phyloP scores from a whole-genome alignment of 163 green algal genomes.

The Picocystis sp. region DNA sequence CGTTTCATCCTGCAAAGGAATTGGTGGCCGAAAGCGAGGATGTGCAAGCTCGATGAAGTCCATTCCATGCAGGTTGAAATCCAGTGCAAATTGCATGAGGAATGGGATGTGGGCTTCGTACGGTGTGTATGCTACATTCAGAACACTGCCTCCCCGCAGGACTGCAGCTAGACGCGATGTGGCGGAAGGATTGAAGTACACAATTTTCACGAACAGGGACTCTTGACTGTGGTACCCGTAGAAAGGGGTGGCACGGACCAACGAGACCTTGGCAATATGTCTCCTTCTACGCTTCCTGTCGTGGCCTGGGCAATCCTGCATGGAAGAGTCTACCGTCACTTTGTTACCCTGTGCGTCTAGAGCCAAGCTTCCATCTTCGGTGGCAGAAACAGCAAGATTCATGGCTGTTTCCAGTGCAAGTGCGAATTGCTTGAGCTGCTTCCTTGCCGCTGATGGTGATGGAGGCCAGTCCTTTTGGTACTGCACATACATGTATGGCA shows the following conservation, averaged over 20 bases:
- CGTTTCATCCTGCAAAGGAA: not conserved
- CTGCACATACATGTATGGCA: no score
- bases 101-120: slow-evolving; percentile 87
- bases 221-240: slow-evolving; percentile 58
- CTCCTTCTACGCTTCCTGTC: slow-evolving; percentile 10
- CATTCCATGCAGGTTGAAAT: slow-evolving; percentile 92
- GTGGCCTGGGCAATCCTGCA: no score
- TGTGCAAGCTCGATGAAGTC: slow-evolving; percentile 36
- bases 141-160: slow-evolving; percentile 18
- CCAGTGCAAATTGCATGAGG: slow-evolving; percentile 88
- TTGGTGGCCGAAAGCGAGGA: not conserved
- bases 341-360: no score
- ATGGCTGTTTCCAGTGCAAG: no score
- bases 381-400: no score
- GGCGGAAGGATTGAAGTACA: not conserved
- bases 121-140: slow-evolving; percentile 17
- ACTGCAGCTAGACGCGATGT: slow-evolving; percentile 4
- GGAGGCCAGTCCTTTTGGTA: no score
- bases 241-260: slow-evolving; percentile 56
- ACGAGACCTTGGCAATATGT: slow-evolving; percentile 31
- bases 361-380: no score
- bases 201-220: slow-evolving; percentile 2
- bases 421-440: no score
- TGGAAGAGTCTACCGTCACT: no score
- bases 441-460: no score